Base-by-base conservation (phyloP, 352 stramenopile species). In the Phytophthora melonis region DNA sequence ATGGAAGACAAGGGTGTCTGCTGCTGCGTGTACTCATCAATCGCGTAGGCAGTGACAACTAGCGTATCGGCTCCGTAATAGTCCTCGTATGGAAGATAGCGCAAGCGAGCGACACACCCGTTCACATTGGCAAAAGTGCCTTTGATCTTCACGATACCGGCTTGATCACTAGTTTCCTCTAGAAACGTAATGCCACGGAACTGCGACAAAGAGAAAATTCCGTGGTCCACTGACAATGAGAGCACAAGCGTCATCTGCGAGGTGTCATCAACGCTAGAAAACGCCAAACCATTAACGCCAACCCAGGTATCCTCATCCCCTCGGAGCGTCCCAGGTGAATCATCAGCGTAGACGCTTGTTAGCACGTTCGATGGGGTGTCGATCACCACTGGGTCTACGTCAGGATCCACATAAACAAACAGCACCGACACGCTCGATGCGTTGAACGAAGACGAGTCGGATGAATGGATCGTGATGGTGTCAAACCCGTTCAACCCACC, bases 41-140 rank as follows among this genome's bases (percentile, higher is more conserved):
- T 25, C 10, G 85, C 81, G 19, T 68, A 66, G 5, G 79, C 84
- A 19, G 50, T 55, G 27, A 92, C 77, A 25, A 69, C 19, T 18
- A 94, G 70, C 18, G 54, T 58, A 53, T 94, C 87, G 2, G n/a
- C 30, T 2, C 87, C 86, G 41, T 82, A 73, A 56, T 80, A 92
- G 30, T 93, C 23, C 8, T 53, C 16, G 9, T 64, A 45, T 6
- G 84, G 81, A 13, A 81, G 45, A 63, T 92, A 93, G 18, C 66
- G 71, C 3, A 94, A 56, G 9, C 56, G 58, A 3, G 49, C 50
- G n/a, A 90, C 65, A 10, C 66, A 75, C 6, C 8, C 36, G 27
- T 93, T 92, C 27, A 94, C 69, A 10, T 77, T 77, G 16, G n/a
- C 52, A 54, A 89, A 86, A 14, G 68, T 80, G n/a, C 83, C 83